Evolutionary conservation across 306 rosid species (phyloP), one percentile per base, ranked within the genome.

Genomic region (Geum urbanum): DNA sequence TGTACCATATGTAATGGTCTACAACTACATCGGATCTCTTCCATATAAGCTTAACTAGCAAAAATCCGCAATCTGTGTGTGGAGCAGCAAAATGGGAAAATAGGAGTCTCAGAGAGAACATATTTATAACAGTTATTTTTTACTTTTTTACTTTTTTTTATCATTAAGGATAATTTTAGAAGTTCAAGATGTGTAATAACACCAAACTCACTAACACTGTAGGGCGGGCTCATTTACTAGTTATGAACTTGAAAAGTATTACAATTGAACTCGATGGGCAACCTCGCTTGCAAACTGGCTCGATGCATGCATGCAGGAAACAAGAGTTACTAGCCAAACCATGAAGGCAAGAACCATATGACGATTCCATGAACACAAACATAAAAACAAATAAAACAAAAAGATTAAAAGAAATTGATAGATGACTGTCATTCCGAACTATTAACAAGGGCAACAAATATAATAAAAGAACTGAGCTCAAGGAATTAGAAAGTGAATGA

Each of bases 371-470:
- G 40, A 24, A 44, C 24, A 44, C 45, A 41, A 55, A 20, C 53
- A n/a, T 44, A 13, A 7, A 43, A 56, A 32, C 37, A 32, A 32
- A 32, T 32, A 32, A 32, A 32, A 32, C 37, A 32, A 32, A 32
- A 32, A 3, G 37, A 32, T 32, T 32, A 32, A 32, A 32, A 32
- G 37, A 32, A 4, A 19, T 56, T 20, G 13, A 56, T 20, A 15
- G 12, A 2, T 22, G 24, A 16, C 49, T 5, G 45, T 15, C 65
- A 44, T 55, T 44, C 22, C 54, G 44, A 46, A 43, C 54, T 53
- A 40, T 41, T 41, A 54, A 69, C 63, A 67, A 14, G 65, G 43
- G 5, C 20, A 54, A 54, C 65, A 44, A 44, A 56, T 40, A 44
- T 45, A 44, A 24, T 5, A 20, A 56, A 16, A 44, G 65, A 70